Percentiles rank a stretch among this genome's conserved stretches.
Conservation (phyloP, 2,329 filamentous ascomycete genomes). For the Pseudocercospora musae region DNA sequence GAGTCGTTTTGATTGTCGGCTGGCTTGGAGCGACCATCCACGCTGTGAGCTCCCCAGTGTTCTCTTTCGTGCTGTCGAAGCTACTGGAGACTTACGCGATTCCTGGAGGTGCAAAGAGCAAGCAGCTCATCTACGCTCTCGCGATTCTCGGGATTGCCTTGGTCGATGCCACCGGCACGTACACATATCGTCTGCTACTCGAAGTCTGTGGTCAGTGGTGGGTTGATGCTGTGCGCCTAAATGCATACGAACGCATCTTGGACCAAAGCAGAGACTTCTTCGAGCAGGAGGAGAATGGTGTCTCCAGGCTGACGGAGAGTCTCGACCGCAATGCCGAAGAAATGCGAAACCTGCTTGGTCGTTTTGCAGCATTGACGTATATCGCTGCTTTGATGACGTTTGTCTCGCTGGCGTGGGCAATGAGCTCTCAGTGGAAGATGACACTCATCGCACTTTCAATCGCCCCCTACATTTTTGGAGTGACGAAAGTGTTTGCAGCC, state of each 20-base stretch:
- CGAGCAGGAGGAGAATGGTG: constrained; percentile 62
- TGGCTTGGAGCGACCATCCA: constrained; percentile 61
- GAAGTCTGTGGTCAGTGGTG: constrained; percentile 71
- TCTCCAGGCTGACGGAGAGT: constrained; percentile 63
- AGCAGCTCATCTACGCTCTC: constrained; percentile 61
- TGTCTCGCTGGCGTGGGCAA: constrained; percentile 70
- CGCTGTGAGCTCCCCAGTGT: constrained; percentile 66
- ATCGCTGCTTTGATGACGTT: constrained; percentile 64
- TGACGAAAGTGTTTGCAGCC: constrained; percentile 63
- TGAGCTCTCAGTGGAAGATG: constrained; percentile 73
- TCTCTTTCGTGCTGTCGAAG: constrained; percentile 71
- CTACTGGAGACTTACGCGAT: constrained; percentile 69
- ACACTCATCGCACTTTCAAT: constrained; percentile 71
- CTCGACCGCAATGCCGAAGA: constrained; percentile 83
- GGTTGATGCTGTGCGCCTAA: constrained; percentile 67
- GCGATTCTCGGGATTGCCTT: constrained; percentile 65
- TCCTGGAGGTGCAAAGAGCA: constrained; percentile 45
- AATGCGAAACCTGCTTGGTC: constrained; percentile 76
- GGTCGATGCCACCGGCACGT: constrained; percentile 63
- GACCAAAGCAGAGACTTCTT: constrained; percentile 78
- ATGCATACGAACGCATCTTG: constrained; percentile 67
- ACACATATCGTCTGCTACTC: constrained; percentile 66
- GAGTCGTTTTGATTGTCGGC: constrained; percentile 57
- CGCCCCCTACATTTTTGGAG: constrained; percentile 63
- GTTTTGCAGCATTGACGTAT: constrained; percentile 69